These are phyloP conservation scores for Piper betle DNA, from an alignment of 164 flowering plant genomes.

Conservation along the genomic window DNA sequence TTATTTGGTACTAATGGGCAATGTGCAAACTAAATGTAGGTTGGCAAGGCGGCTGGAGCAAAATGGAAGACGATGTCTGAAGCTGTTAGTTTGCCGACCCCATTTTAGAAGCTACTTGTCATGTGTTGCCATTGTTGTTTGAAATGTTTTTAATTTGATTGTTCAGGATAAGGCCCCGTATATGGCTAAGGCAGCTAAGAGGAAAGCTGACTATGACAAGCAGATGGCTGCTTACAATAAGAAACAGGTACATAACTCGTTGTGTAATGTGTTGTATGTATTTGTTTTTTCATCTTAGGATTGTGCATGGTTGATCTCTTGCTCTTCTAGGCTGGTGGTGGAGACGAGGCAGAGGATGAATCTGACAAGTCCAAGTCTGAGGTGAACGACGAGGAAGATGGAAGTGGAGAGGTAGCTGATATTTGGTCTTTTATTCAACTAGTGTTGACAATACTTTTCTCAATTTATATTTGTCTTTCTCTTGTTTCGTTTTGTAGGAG, in stretches of 20 bases:
- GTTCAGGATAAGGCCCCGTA: slow-evolving; percentile 75
- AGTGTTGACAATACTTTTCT: too few species aligned
- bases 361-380: slow-evolving; percentile 74
- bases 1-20: not conserved
- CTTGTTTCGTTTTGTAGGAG: slow-evolving; percentile 2
- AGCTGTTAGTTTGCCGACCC: slow-evolving; percentile 24
- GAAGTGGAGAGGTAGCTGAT: slow-evolving; percentile 28
- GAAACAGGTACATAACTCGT: slow-evolving; percentile 28
- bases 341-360: slow-evolving; percentile 25
- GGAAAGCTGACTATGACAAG: slow-evolving; percentile 71
- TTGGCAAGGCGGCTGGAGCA: slow-evolving; percentile 84
- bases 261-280: too few species aligned
- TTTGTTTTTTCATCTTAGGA: too few species aligned
- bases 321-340: slow-evolving; percentile 24
- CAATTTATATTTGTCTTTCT: not conserved
- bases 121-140: too few species aligned
- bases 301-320: too few species aligned
- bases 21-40: slow-evolving; percentile 17
- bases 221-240: slow-evolving; percentile 63
- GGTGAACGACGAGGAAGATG: slow-evolving; percentile 62
- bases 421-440: not conserved
- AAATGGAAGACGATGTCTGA: slow-evolving; percentile 64
- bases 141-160: not conserved
- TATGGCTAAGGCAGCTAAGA: slow-evolving; percentile 50
- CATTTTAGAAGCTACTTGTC: too few species aligned